phyloP scores from a whole-genome alignment of 169 alveolate genomes.

The Fabrea salina region DNA sequence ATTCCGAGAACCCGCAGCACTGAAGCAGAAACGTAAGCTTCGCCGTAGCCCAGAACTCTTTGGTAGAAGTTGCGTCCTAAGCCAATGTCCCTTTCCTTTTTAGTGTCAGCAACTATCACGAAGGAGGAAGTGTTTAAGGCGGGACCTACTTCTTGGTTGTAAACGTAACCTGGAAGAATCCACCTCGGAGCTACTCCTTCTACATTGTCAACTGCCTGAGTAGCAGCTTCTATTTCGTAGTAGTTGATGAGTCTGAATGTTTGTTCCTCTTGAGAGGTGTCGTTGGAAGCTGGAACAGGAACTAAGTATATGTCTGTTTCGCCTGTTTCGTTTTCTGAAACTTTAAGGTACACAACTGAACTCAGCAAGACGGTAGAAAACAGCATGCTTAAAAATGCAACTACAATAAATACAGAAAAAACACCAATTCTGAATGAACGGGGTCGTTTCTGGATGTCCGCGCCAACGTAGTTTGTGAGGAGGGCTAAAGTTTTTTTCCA shows the following conservation, averaged over 20 bases:
- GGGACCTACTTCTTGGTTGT: slow-evolving; percentile 33
- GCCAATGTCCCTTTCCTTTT: slow-evolving; percentile 66
- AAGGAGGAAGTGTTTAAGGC: not conserved
- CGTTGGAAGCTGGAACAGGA: slow-evolving; percentile 35
- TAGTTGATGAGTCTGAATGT: slow-evolving; percentile 35
- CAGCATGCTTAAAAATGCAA: slow-evolving; percentile 64
- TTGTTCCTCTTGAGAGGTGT: not conserved
- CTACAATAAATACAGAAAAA: slow-evolving; percentile 75
- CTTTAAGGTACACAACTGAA: slow-evolving; percentile 71
- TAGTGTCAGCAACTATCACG: slow-evolving; percentile 40
- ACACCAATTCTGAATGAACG: slow-evolving; percentile 80
- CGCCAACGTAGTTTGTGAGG: slow-evolving; percentile 52
- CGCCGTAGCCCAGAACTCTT: slow-evolving; percentile 48
- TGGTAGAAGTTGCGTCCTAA: slow-evolving; percentile 64
- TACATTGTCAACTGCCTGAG: slow-evolving; percentile 40
- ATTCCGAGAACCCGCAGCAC: slow-evolving; percentile 53
- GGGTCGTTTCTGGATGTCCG: slow-evolving; percentile 70
- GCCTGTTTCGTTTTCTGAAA: slow-evolving; percentile 75
- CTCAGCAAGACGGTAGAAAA: slow-evolving; percentile 60
- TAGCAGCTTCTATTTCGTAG: slow-evolving; percentile 40
- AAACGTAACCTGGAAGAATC: slow-evolving; percentile 52
- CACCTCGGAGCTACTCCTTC: slow-evolving; percentile 80
- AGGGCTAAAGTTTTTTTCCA: slow-evolving; percentile 51
- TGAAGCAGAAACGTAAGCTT: slow-evolving; percentile 55
- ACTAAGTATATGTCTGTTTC: slow-evolving; percentile 69